Evolutionary conservation across 306 rosid genomes (phyloP).

Genomic region (Glycyrrhiza uralensis): DNA sequence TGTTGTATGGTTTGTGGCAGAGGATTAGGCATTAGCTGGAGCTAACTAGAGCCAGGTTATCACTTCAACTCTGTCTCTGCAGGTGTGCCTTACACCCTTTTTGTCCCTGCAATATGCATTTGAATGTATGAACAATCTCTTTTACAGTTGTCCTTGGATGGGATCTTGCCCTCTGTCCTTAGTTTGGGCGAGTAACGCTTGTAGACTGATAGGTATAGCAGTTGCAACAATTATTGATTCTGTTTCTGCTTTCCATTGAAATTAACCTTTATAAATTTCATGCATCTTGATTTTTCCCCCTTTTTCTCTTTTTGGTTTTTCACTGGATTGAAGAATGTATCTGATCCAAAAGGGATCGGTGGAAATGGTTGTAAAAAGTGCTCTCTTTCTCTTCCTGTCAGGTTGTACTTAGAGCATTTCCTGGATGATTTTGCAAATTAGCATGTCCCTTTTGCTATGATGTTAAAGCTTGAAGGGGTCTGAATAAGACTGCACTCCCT

Average conservation of each 20-base stretch:
- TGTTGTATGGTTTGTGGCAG: conserved; percentile 32
- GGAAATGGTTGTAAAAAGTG: conserved; percentile 32
- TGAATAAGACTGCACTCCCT: not conserved
- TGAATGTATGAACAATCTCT: not conserved
- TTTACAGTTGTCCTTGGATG: not conserved
- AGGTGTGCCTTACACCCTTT: conserved; percentile 27
- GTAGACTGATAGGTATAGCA: not conserved
- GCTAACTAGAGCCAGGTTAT: conserved; percentile 26
- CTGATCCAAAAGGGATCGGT: conserved; percentile 34
- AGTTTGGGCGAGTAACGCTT: not conserved
- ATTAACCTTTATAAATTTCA: not conserved
- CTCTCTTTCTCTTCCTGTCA: conserved; percentile 37
- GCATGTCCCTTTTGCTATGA: not conserved
- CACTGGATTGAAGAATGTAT: conserved; percentile 29
- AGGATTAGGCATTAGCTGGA: conserved; percentile 46
- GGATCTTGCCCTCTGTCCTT: not conserved
- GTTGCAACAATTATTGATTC: not conserved
- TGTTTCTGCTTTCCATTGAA: conserved; percentile 4
- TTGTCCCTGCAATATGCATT: not conserved
- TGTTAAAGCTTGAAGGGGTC: no score
- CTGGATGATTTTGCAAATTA: conserved; percentile 37
- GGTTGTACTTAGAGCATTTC: conserved; percentile 43
- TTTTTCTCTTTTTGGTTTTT: not conserved
- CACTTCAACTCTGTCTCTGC: conserved; percentile 15
- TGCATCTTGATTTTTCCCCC: not conserved